These are phyloP conservation scores for Trichoderma erinaceum DNA, from an alignment of 495 filamentous ascomycete species.

Conservation along the genomic window DNA sequence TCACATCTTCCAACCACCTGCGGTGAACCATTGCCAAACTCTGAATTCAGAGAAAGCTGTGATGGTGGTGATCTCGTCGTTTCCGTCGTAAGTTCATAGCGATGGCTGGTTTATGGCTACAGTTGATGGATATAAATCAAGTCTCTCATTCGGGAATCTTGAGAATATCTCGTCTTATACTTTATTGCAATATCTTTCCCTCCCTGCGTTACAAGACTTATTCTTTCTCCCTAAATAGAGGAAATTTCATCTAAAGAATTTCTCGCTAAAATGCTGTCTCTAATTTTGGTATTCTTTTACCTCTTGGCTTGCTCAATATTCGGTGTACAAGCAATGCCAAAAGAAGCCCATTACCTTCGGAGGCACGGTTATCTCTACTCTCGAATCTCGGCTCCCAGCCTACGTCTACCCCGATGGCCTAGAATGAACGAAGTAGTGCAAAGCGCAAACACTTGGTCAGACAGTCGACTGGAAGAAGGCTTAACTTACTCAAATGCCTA, in stretches of 20 bases:
- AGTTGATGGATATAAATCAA: conserved; percentile 5
- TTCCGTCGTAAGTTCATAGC: background rate
- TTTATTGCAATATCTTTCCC: background rate
- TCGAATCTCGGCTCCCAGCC: background rate
- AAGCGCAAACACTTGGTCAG: background rate
- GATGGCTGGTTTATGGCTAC: background rate
- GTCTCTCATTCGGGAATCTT: background rate
- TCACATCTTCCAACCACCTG: background rate
- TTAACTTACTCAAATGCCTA: background rate
- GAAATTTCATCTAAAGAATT: background rate
- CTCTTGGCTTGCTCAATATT: background rate
- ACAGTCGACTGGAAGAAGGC: background rate
- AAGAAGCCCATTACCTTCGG: background rate
- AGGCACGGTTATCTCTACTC: background rate
- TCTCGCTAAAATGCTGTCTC: background rate
- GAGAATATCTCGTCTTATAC: background rate
- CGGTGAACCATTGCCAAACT: background rate
- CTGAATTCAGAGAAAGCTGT: background rate
- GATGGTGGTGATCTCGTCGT: background rate
- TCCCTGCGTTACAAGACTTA: background rate
- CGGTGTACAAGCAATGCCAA: background rate
- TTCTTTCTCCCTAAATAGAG: background rate
- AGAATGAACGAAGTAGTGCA: background rate
- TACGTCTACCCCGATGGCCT: background rate
- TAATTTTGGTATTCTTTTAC: background rate